A percentile compares a stretch with the other conserved stretches of the same genome.
These are phyloP conservation scores for Colletotrichum australisinense DNA, from an alignment of 2,329 filamentous ascomycete genomes.

Conservation along the genomic window DNA sequence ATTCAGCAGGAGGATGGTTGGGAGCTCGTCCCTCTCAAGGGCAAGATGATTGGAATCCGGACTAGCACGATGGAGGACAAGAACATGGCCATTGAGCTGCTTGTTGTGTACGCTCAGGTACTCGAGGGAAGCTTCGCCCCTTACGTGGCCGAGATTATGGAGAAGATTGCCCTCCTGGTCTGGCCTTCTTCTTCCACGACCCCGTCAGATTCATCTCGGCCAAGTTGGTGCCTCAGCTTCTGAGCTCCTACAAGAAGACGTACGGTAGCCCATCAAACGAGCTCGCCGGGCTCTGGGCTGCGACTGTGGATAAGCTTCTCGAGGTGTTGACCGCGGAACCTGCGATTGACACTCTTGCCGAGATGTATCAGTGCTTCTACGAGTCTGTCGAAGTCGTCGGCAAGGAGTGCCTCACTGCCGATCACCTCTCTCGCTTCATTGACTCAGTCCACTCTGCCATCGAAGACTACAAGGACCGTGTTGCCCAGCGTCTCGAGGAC, in stretches of 20 bases:
- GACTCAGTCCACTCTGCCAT: slow-evolving; percentile 86
- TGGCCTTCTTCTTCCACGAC: slow-evolving; percentile 99
- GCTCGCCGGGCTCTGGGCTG: slow-evolving; percentile 84
- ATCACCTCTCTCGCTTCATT: slow-evolving; percentile 90
- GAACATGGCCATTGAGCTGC: slow-evolving; percentile 98
- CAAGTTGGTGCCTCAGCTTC: slow-evolving; percentile 91
- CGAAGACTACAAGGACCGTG: slow-evolving; percentile 91
- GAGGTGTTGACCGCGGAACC: slow-evolving; percentile 95
- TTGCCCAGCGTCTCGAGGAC: slow-evolving; percentile 86
- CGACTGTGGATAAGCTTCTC: slow-evolving; percentile 88
- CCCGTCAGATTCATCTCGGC: slow-evolving; percentile 95
- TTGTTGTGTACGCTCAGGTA: slow-evolving; percentile 96
- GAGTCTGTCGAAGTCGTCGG: slow-evolving; percentile 96
- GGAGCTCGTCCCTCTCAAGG: slow-evolving; percentile 96
- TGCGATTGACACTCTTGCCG: slow-evolving; percentile 93
- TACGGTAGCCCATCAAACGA: slow-evolving; percentile 85
- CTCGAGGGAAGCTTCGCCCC: slow-evolving; percentile 93
- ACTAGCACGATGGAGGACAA: slow-evolving; percentile 98
- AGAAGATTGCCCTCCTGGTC: slow-evolving; percentile 92
- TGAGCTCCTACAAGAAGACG: slow-evolving; percentile 93
- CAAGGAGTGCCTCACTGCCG: slow-evolving; percentile 80
- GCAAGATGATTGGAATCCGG: slow-evolving; percentile 98
- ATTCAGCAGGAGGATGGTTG: slow-evolving; percentile 96
- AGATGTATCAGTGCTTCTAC: slow-evolving; percentile 99
- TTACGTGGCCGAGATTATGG: slow-evolving; percentile 93